These are phyloP conservation scores for Aspergillus sparsus DNA, from an alignment of 495 filamentous ascomycete genomes.

Conservation along the genomic window DNA sequence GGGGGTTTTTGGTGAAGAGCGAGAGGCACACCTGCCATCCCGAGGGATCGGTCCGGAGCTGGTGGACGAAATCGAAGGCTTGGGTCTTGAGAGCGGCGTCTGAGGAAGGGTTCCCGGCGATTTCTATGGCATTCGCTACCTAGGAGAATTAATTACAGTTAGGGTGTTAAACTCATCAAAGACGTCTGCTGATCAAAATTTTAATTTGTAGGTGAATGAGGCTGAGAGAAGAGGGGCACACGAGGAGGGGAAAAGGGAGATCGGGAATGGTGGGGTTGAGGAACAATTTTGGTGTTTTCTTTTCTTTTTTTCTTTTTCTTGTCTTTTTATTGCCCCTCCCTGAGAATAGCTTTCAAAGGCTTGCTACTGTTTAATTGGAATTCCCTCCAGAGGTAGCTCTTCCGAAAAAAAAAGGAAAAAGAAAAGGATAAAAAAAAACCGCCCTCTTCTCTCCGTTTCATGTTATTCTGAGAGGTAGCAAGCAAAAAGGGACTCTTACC, in stretches of 20 bases:
- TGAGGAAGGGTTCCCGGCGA: slow-evolving; percentile 76
- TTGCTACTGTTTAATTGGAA: too few relatives aligned
- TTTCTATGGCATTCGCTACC: slow-evolving; percentile 91
- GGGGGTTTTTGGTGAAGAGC: slow-evolving; percentile 83
- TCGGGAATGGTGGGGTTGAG: slow-evolving; percentile 13
- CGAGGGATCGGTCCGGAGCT: slow-evolving; percentile 71
- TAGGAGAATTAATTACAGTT: slow-evolving; percentile 35
- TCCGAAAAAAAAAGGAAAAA: not conserved
- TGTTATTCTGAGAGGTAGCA: not conserved
- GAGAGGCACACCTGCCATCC: slow-evolving; percentile 84
- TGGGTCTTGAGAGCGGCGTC: slow-evolving; percentile 75
- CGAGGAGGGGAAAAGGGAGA: slow-evolving; percentile 17
- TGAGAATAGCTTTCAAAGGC: too few relatives aligned
- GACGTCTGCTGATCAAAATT: not conserved
- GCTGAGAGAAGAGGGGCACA: slow-evolving; percentile 26
- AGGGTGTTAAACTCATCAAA: slow-evolving; percentile 10
- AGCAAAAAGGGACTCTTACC: slow-evolving; percentile 34
- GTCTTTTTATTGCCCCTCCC: slow-evolving; percentile 1
- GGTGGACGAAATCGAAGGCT: slow-evolving; percentile 85
- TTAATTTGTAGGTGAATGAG: slow-evolving; percentile 13
- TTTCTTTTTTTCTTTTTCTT: slow-evolving; percentile 9
- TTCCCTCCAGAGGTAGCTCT: slow-evolving; percentile 1
- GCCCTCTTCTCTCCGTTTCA: too few relatives aligned
- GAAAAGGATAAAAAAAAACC: too few relatives aligned
- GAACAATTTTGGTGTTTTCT: slow-evolving; percentile 1